Evolutionary conservation across 2,329 filamentous ascomycete genomes (phyloP), one percentile per base, ranked within the genome.

Genomic region (Dendrostoma leiphaemia): DNA sequence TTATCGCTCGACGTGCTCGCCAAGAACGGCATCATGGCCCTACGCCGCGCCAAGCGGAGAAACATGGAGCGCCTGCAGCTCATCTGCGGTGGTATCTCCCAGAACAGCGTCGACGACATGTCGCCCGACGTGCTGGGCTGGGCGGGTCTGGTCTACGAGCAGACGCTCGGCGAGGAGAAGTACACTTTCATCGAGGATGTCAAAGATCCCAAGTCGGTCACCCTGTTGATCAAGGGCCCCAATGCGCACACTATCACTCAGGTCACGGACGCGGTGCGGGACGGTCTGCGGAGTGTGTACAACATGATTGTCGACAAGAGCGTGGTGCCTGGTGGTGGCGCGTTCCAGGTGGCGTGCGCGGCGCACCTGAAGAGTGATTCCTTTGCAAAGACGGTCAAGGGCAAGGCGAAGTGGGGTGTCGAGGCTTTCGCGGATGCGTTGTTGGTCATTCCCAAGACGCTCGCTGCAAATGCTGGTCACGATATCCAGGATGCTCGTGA

Each of bases 241-340:
- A 99, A 99, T 74, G 81, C 86, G 67, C 94, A 99, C 78, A 97
- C 93, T 58, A 99, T 99, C 65, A 86, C 89, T 13, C 94, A 99
- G 74, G 91, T 99, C 67, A 96, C 91, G 61, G 94, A 99, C 69
- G 94, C 94, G 3, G 94, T 97, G 41, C 85, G 94, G 51, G 94
- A 99, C 69, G 94, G 94, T 59, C 81, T 99, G 62, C 85, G 94
- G 67, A 96, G 91, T 69, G 94, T 97, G 47, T 97, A 97, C 83
- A 99, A 99, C 80, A 96, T 96, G 81, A 97, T 99, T 70, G 93
- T 97, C n/a, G 94, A 99, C 71, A 85, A 88, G 74, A 93, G 89
- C 63, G 94, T 99, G 19, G 91, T 99, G 24, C 94, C 94, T 1
- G 94, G 94, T 55, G 94, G 86, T 54, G 94, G 94, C 64, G 90